These are phyloP conservation scores for Leucaena leucocephala DNA, from an alignment of 306 rosid species.

Conservation along the genomic window DNA sequence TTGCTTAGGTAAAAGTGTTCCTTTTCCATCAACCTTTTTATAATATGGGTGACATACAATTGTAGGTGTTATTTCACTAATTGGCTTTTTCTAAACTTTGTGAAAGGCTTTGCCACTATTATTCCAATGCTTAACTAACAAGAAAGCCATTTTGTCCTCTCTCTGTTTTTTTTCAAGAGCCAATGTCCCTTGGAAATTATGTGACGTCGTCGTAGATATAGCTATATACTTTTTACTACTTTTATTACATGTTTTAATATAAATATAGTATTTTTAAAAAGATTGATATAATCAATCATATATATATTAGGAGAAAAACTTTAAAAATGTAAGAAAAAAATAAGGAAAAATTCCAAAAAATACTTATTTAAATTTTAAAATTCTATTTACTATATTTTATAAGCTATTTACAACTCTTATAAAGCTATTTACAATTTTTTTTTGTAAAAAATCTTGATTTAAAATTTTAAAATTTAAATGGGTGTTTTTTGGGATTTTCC, in stretches of 20 bases:
- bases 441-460: too few relatives aligned
- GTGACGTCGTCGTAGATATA: neutral
- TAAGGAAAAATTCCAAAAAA: too few relatives aligned
- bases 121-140: conserved; percentile 58
- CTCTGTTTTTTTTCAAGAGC: conserved; percentile 2
- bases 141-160: conserved; percentile 42
- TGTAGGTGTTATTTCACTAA: conserved; percentile 33
- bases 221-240: neutral
- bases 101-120: conserved; percentile 39
- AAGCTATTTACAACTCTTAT: too few relatives aligned
- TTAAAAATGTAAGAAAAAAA: too few relatives aligned
- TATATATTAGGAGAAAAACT: too few relatives aligned
- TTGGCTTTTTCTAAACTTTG: conserved; percentile 44
- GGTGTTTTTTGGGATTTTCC: too few relatives aligned
- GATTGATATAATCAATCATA: neutral
- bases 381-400: too few relatives aligned
- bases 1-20: neutral
- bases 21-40: conserved; percentile 4
- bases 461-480: too few relatives aligned
- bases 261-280: neutral
- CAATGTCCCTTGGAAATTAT: conserved; percentile 1
- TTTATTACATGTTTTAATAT: neutral
- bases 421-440: too few relatives aligned
- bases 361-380: too few relatives aligned
- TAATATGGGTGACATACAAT: conserved; percentile 14